These are phyloP conservation scores for Cutaneotrichosporon cyanovorans DNA, from an alignment of 1,284 basidiomycete genomes.

Conservation along the genomic window DNA sequence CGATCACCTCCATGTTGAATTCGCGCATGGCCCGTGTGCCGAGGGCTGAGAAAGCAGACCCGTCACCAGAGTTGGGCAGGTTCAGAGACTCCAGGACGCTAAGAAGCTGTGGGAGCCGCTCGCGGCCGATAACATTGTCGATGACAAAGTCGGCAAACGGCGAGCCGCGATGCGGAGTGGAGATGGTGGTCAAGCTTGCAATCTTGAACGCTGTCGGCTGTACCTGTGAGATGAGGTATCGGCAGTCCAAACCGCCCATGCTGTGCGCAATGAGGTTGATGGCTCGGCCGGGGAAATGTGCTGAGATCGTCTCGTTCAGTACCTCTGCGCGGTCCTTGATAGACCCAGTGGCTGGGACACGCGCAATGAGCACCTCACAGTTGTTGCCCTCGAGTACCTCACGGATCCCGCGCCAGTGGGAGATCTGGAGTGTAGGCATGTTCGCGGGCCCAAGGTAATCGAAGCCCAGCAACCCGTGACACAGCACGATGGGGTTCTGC, in stretches of 20 bases:
- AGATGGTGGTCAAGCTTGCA: slow-evolving; percentile 80
- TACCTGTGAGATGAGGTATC: slow-evolving; percentile 60
- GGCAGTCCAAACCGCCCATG: slow-evolving; percentile 91
- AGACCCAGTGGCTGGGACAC: slow-evolving; percentile 82
- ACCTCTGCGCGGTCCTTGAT: slow-evolving; percentile 80
- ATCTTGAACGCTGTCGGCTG: slow-evolving; percentile 52
- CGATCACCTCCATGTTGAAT: slow-evolving; percentile 79
- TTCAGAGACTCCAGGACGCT: slow-evolving; percentile 56
- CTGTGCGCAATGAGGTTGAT: slow-evolving; percentile 91
- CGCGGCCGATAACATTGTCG: slow-evolving; percentile 61
- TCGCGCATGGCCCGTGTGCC: slow-evolving; percentile 75
- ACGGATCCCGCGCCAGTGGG: slow-evolving; percentile 90
- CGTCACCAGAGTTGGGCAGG: slow-evolving; percentile 78
- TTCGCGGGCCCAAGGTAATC: slow-evolving; percentile 49
- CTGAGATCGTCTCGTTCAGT: slow-evolving; percentile 69
- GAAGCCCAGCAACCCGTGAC: slow-evolving; percentile 84
- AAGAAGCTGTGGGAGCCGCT: slow-evolving; percentile 46
- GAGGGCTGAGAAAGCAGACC: slow-evolving; percentile 79
- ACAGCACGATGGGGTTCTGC: slow-evolving; percentile 79
- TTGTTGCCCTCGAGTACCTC: slow-evolving; percentile 82
- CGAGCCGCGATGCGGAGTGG: slow-evolving; percentile 86
- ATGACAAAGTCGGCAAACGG: slow-evolving; percentile 89
- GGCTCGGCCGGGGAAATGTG: slow-evolving; percentile 66
- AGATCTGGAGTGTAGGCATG: slow-evolving; percentile 58
- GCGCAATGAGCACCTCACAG: slow-evolving; percentile 80